A percentile compares a stretch with the other conserved stretches of the same genome.
These are phyloP conservation scores for Termitomyces sp. DNA, from an alignment of 768 basidiomycete species.

Conservation along the genomic window DNA sequence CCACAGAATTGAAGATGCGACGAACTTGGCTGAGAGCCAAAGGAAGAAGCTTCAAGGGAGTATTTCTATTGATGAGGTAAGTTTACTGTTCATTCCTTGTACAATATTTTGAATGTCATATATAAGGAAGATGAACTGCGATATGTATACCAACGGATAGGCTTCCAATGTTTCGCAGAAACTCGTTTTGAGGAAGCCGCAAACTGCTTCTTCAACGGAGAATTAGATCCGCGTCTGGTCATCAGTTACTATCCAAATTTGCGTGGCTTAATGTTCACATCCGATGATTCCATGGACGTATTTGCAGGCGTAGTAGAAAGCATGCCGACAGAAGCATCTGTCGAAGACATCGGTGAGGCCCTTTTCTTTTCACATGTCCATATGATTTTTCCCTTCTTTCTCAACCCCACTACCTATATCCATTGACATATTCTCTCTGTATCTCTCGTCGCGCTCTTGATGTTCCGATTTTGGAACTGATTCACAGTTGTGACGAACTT, in stretches of 20 bases:
- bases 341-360: conserved; percentile 86
- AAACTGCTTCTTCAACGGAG: conserved; percentile 71
- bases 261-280: conserved; percentile 57
- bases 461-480: conserved; percentile 60
- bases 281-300: conserved; percentile 58
- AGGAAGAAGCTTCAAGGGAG: conserved; percentile 53
- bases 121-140: conserved; percentile 62
- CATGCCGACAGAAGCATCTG: conserved; percentile 62
- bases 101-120: background rate
- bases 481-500: conserved; percentile 81
- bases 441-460: conserved; percentile 24
- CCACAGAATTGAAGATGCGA: conserved; percentile 63
- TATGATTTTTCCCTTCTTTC: conserved; percentile 11
- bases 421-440: conserved; percentile 27
- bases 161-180: conserved; percentile 73
- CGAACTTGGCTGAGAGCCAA: conserved; percentile 57
- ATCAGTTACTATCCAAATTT: conserved; percentile 78
- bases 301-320: conserved; percentile 73
- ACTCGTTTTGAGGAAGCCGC: conserved; percentile 85
- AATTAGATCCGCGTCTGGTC: conserved; percentile 80
- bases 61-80: conserved; percentile 53
- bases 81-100: background rate
- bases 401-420: conserved; percentile 12
- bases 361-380: conserved; percentile 11
- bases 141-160: conserved; percentile 80